A percentile compares a stretch with the other conserved stretches of the same genome.
These are phyloP conservation scores for Tetrastigma voinierianum DNA, from an alignment of 164 flowering plant species.

Conservation along the genomic window DNA sequence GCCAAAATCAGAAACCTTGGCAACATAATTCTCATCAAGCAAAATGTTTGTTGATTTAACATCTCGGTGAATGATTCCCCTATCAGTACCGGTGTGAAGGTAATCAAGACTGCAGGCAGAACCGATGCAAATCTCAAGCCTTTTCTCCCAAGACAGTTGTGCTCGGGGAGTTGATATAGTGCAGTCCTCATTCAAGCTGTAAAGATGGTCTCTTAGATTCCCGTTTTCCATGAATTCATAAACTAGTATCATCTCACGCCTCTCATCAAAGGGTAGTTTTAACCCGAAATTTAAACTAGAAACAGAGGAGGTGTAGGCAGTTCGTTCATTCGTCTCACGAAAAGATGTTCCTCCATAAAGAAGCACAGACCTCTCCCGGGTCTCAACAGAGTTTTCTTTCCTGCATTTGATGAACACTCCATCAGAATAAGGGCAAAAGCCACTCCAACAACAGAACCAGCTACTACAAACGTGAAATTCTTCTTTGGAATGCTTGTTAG, in stretches of 20 bases:
- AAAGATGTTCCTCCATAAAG: not conserved
- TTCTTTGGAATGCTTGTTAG: not conserved
- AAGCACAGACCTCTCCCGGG: not conserved
- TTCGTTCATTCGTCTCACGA: not conserved
- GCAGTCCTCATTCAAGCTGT: not conserved
- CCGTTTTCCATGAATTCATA: slow-evolving; percentile 19
- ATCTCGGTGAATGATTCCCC: slow-evolving; percentile 15
- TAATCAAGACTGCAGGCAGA: slow-evolving; percentile 12
- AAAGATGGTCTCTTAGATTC: slow-evolving; percentile 1
- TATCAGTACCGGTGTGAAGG: slow-evolving; percentile 1
- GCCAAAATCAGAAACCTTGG: slow-evolving; percentile 18
- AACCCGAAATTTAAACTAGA: not conserved
- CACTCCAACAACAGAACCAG: slow-evolving; percentile 1
- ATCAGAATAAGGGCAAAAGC: not conserved
- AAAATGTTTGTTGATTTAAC: slow-evolving; percentile 15
- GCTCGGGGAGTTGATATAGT: too few relatives aligned
- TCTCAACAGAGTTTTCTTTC: not conserved
- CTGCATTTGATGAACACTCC: not conserved
- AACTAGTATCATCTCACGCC: slow-evolving; percentile 14
- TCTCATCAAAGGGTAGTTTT: slow-evolving; percentile 6
- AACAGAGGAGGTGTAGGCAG: not conserved
- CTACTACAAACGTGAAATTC: not conserved
- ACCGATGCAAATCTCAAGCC: slow-evolving; percentile 18
- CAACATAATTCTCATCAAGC: slow-evolving; percentile 1
- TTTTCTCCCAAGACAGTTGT: slow-evolving; percentile 9